A percentile compares a stretch with the other conserved stretches of the same genome.
These are phyloP conservation scores for Maudiozyma pseudohumilis DNA, from an alignment of 805 yeast genomes.

Conservation along the genomic window DNA sequence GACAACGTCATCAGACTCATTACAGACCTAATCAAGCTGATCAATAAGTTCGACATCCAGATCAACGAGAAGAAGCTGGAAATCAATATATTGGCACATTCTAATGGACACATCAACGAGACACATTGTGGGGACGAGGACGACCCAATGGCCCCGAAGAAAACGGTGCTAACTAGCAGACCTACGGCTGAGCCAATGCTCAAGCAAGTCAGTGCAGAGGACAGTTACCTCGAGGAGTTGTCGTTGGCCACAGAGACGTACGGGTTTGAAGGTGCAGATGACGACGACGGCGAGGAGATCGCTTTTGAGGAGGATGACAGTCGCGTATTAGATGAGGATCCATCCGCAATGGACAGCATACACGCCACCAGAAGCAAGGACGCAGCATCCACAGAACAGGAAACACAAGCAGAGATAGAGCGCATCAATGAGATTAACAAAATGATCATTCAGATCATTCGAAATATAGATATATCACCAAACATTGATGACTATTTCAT, in stretches of 20 bases:
- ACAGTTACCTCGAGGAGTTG: conserved; percentile 17
- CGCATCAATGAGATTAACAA: background rate
- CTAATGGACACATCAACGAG: conserved; percentile 1
- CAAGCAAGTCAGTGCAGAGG: background rate
- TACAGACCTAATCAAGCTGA: background rate
- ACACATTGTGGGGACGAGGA: too few relatives aligned
- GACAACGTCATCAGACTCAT: background rate
- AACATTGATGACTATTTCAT: background rate
- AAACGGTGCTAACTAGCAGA: background rate
- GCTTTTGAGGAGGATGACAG: background rate
- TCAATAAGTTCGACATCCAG: background rate
- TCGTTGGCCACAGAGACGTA: conserved; percentile 4
- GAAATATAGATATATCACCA: background rate
- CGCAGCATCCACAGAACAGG: background rate
- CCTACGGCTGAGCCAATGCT: too few relatives aligned
- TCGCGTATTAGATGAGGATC: conserved; percentile 1
- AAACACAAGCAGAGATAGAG: conserved; percentile 2
- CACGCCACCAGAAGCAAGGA: background rate
- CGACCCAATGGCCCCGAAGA: background rate
- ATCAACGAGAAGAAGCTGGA: conserved; percentile 2
- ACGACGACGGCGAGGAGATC: conserved; percentile 4
- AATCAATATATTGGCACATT: background rate
- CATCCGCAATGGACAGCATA: background rate
- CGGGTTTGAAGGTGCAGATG: conserved; percentile 6
- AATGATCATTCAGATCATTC: background rate